Evolutionary conservation across 2,329 filamentous ascomycete species (phyloP).

Genomic region (Trichoderma breve): DNA sequence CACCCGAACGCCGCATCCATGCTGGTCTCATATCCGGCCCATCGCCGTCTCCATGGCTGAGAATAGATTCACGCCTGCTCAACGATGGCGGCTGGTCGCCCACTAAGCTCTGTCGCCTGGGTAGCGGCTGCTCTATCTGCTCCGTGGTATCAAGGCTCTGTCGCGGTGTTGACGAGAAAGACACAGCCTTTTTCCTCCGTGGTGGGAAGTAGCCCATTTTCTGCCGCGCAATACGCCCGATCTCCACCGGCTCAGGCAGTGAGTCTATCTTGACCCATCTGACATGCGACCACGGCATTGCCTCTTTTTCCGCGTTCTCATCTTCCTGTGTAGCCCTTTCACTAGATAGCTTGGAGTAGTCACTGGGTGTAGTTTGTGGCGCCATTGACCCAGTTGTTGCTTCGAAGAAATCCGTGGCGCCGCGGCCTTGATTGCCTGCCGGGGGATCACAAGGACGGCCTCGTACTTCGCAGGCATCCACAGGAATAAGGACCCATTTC

Average conservation of each 20-base stretch:
- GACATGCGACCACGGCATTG: slow-evolving; percentile 78
- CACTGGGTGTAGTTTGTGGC: neutral
- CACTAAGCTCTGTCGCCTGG: slow-evolving; percentile 45
- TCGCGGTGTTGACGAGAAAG: slow-evolving; percentile 65
- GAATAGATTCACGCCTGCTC: slow-evolving; percentile 36
- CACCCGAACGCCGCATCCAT: slow-evolving; percentile 80
- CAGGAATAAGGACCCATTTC: slow-evolving; percentile 77
- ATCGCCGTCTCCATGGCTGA: slow-evolving; percentile 40
- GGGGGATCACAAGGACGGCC: slow-evolving; percentile 65
- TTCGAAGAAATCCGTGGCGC: slow-evolving; percentile 48
- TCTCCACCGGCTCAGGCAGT: slow-evolving; percentile 68
- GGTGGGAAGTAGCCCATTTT: slow-evolving; percentile 90
- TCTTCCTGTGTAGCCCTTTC: slow-evolving; percentile 22
- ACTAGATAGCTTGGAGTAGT: slow-evolving; percentile 13
- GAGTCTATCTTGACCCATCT: slow-evolving; percentile 83
- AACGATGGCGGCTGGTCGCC: slow-evolving; percentile 36
- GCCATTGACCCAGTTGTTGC: slow-evolving; percentile 12
- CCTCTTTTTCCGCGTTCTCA: slow-evolving; percentile 44
- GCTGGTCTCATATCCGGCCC: slow-evolving; percentile 44
- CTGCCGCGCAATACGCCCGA: slow-evolving; percentile 77
- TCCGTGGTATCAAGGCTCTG: slow-evolving; percentile 57
- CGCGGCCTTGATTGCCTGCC: slow-evolving; percentile 34
- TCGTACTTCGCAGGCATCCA: slow-evolving; percentile 84
- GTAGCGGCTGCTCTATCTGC: slow-evolving; percentile 35
- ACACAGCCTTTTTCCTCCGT: slow-evolving; percentile 76